Conservation (phyloP, 1,284 basidiomycete genomes). For the Peniophora sp. region DNA sequence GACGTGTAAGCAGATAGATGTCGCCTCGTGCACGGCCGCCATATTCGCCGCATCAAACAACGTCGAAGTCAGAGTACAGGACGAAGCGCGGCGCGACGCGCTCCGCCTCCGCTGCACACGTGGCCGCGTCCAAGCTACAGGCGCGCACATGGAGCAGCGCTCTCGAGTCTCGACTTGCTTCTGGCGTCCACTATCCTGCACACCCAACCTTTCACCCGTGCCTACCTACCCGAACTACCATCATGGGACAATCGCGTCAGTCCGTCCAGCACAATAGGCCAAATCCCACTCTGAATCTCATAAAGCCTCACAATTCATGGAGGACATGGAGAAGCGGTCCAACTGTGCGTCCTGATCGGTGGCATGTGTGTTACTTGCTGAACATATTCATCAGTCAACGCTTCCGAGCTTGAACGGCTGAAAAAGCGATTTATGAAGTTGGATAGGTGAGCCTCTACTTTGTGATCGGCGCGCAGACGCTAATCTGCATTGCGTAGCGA, state of each 20-base stretch:
- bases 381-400: constrained; percentile 64
- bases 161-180: too few relatives aligned
- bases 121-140: background rate
- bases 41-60: too few relatives aligned
- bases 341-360: constrained; percentile 63
- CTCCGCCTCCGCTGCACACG: background rate
- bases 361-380: constrained; percentile 9
- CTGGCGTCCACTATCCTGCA: too few relatives aligned
- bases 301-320: constrained; percentile 84
- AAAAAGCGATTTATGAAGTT: constrained; percentile 99
- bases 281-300: constrained; percentile 5
- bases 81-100: background rate
- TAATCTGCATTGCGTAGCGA: constrained; percentile 44
- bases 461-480: background rate
- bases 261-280: constrained; percentile 12
- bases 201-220: background rate
- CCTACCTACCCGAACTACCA: constrained; percentile 2
- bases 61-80: background rate
- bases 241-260: constrained; percentile 76
- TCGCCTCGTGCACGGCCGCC: background rate
- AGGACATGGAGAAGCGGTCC: constrained; percentile 88
- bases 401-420: constrained; percentile 83
- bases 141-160: too few relatives aligned
- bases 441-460: constrained; percentile 53
- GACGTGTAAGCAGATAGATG: too few relatives aligned